Percentiles rank a stretch among this genome's conserved stretches.
These are phyloP conservation scores for Elaeagnus macrophylla DNA, from an alignment of 306 rosid genomes.

Conservation along the genomic window DNA sequence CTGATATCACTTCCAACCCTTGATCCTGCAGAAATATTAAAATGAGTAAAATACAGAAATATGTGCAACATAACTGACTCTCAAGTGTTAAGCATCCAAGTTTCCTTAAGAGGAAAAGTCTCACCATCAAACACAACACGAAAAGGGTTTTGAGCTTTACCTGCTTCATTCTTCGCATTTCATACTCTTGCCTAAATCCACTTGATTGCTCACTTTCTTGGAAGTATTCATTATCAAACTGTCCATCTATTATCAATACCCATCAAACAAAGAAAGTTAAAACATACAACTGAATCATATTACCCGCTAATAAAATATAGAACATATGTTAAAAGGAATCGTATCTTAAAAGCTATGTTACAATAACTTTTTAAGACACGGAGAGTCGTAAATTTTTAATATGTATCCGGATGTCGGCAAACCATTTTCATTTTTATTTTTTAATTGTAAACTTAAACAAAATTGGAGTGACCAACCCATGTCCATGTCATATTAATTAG, in stretches of 20 bases:
- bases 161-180: slow-evolving; percentile 87
- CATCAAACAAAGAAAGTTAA: slow-evolving; percentile 19
- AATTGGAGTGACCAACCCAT: too few species aligned
- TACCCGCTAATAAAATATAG: not conserved
- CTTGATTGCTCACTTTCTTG: slow-evolving; percentile 69
- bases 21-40: slow-evolving; percentile 56
- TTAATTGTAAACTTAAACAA: too few species aligned
- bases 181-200: slow-evolving; percentile 84
- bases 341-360: too few species aligned
- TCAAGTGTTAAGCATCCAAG: slow-evolving; percentile 2
- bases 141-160: slow-evolving; percentile 32
- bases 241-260: slow-evolving; percentile 52
- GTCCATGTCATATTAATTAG: too few species aligned
- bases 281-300: slow-evolving; percentile 1
- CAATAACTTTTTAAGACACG: too few species aligned
- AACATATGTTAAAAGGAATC: not conserved
- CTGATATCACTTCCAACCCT: slow-evolving; percentile 89
- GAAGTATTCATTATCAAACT: slow-evolving; percentile 69
- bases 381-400: too few species aligned
- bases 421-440: too few species aligned
- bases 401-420: too few species aligned
- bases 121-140: slow-evolving; percentile 1
- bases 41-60: slow-evolving; percentile 13
- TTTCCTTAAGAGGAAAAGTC: not conserved
- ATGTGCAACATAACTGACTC: not conserved